Percentiles rank a stretch among this genome's conserved stretches.
phyloP scores from a whole-genome alignment of 2,329 filamentous ascomycete genomes.

The Claviceps sp. region DNA sequence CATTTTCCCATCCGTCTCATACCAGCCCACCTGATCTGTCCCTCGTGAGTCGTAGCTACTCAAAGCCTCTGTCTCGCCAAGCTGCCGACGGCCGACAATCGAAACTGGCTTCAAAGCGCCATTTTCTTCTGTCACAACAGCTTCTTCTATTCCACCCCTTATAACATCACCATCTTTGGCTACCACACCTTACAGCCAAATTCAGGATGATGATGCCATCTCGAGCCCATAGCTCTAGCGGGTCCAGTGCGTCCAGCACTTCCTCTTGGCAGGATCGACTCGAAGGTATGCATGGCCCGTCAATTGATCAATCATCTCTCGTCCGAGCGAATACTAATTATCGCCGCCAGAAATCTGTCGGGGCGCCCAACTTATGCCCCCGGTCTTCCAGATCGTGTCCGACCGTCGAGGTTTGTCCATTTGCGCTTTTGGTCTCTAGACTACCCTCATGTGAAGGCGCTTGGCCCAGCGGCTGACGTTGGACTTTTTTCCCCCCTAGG shows the following conservation, averaged over 20 bases:
- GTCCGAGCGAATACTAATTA: neutral
- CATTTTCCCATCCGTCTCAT: conserved; percentile 3
- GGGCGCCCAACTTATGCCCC: conserved; percentile 36
- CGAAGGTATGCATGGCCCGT: conserved; percentile 26
- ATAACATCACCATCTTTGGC: neutral
- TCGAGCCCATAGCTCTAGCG: conserved; percentile 14
- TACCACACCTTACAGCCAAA: neutral
- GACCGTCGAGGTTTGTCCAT: conserved; percentile 53
- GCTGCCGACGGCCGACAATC: neutral
- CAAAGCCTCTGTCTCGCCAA: neutral
- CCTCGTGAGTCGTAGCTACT: neutral
- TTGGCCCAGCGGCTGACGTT: neutral
- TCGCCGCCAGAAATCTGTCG: conserved; percentile 40
- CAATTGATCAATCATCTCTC: neutral
- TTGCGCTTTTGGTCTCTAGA: neutral
- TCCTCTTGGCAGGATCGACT: conserved; percentile 43
- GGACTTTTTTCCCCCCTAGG: conserved; percentile 33
- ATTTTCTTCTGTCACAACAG: neutral
- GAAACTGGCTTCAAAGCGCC: neutral
- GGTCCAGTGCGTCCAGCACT: conserved; percentile 10
- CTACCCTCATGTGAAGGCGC: neutral
- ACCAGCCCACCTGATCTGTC: conserved; percentile 1
- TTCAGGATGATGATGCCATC: conserved; percentile 11
- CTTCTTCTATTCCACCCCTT: neutral
- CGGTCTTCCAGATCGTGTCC: conserved; percentile 58